phyloP scores from a whole-genome alignment of 2,329 filamentous ascomycete species.

The Pyrenophora teres region DNA sequence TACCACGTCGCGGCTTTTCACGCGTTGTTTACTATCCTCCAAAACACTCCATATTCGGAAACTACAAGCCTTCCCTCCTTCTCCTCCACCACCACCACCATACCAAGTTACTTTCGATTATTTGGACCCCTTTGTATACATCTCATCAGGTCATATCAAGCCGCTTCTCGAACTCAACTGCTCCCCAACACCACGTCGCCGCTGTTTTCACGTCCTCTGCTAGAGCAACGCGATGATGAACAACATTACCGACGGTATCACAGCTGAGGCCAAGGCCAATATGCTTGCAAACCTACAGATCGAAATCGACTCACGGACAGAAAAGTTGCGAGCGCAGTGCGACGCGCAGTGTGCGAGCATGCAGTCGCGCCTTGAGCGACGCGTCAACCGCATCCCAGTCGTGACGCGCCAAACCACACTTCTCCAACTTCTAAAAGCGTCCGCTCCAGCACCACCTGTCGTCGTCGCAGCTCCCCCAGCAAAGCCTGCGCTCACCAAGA shows the following conservation, averaged over 20 bases:
- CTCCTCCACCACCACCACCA: background rate
- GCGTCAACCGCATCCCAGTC: constrained; percentile 87
- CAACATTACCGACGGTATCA: constrained; percentile 18
- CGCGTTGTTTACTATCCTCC: constrained; percentile 30
- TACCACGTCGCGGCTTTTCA: constrained; percentile 10
- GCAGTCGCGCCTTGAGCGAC: constrained; percentile 84
- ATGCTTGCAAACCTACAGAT: constrained; percentile 42
- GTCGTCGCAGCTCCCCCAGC: constrained; percentile 13
- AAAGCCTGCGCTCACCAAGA: constrained; percentile 22
- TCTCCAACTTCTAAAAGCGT: constrained; percentile 69
- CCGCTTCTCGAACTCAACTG: background rate
- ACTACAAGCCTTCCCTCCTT: background rate
- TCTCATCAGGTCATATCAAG: background rate
- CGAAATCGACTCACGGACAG: constrained; percentile 78
- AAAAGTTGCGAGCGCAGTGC: constrained; percentile 87
- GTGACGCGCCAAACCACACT: constrained; percentile 79
- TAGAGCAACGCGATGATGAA: constrained; percentile 24
- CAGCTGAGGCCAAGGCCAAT: constrained; percentile 43
- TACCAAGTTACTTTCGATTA: background rate
- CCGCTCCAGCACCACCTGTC: constrained; percentile 11
- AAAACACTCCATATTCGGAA: background rate
- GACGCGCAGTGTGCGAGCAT: constrained; percentile 85
- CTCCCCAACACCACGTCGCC: background rate
- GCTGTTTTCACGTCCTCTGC: constrained; percentile 27
- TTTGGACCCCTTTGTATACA: background rate